Base-by-base conservation (phyloP, 139 green algal genomes). In the Yamagishiella unicocca region DNA sequence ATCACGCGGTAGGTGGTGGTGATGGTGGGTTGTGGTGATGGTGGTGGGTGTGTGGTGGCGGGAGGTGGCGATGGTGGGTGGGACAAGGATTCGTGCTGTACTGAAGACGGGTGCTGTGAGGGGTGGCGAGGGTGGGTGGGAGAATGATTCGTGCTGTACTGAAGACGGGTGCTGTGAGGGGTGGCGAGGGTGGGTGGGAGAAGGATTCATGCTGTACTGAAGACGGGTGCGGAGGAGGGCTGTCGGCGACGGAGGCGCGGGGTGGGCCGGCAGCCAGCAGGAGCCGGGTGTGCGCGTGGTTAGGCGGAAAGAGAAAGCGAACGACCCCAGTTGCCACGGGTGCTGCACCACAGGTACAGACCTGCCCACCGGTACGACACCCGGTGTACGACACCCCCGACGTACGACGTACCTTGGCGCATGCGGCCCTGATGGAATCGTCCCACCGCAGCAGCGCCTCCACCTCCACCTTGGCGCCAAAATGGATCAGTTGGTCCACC, bases 401-500 rank as follows among this genome's bases (percentile, higher is more conserved):
- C 35, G 38, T 43, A 2, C 7, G 14, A 4, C 81, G 4, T 62
- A 79, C 67, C 82, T 87, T 79, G 21, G 46, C 46, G 82, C 82
- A 87, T 0, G 67, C 67, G 6, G 46, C 22, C 33, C 73, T 42
- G 25, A 98, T 95, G 85, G 96, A 95, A 4, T 90, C 88, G 88
- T 98, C 96, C 96, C 96, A 98, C 79, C 94, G 90, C 88, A 93
- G 66, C 86, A 98, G 91, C 81, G 92, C 83, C 87, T 95, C 92
- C 19, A 90, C 82, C 40, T 93, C 89, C 9, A 89, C 76, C 38
- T 93, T 90, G 58, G 85, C 89, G 64, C 95, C 92, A 87, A 99
- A 98, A 50, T 92, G 87, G 54, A 99, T 95, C 53, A 99, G 75
- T 3, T 92, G 90, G 17, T 97, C 93, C 55, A 99, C 97, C 89